These are phyloP conservation scores for Apophysomyces trapeziformis DNA, from an alignment of 371 early-diverging fungal species.

Conservation along the genomic window DNA sequence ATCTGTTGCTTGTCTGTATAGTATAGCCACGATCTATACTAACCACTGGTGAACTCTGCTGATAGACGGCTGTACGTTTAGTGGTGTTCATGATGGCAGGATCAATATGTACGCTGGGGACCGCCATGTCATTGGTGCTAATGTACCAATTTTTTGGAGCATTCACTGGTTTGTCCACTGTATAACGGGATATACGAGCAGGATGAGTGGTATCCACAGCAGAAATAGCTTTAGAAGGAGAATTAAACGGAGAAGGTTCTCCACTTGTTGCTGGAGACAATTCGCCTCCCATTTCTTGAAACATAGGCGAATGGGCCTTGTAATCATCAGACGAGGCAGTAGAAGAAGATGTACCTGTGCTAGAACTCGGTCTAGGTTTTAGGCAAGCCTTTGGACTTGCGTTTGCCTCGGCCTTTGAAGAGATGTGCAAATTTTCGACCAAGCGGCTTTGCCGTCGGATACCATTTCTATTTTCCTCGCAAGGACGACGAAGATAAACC, in stretches of 20 bases:
- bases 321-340: not conserved
- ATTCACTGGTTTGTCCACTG: not conserved
- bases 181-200: not conserved
- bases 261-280: slow-evolving; percentile 6
- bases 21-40: not conserved
- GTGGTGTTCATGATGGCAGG: not conserved
- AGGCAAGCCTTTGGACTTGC: not conserved
- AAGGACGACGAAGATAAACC: not conserved
- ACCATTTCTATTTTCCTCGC: not conserved
- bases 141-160: not conserved
- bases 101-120: not conserved
- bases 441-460: not conserved
- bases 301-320: not conserved
- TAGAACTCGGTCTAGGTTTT: not conserved
- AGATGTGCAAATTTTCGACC: not conserved
- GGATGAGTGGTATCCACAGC: slow-evolving; percentile 3
- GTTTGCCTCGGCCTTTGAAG: not conserved
- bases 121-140: not conserved
- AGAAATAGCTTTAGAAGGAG: slow-evolving; percentile 3
- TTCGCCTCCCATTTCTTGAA: not conserved
- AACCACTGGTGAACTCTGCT: not conserved
- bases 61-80: not conserved
- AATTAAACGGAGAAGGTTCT: slow-evolving; percentile 9
- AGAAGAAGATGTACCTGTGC: slow-evolving; percentile 1
- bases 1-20: not conserved